These are phyloP conservation scores for Aspergillus brunneoviolaceus DNA, from an alignment of 2,329 filamentous ascomycete species.

Conservation along the genomic window DNA sequence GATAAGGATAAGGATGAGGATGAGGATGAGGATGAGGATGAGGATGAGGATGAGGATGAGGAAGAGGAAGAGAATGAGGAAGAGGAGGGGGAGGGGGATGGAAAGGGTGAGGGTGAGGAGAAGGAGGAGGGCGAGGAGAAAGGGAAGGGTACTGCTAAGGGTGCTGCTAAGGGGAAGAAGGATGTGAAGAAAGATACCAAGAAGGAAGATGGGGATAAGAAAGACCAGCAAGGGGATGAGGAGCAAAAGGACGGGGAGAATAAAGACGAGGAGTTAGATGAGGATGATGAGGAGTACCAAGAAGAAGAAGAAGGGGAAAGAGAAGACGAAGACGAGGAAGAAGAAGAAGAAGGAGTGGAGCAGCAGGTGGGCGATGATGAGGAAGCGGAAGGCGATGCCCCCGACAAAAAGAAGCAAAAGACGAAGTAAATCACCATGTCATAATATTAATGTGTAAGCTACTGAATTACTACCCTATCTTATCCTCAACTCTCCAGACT, in stretches of 20 bases:
- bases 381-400: not conserved
- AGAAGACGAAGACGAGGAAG: not conserved
- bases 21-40: not conserved
- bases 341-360: not conserved
- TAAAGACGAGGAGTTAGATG: not conserved
- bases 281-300: not conserved
- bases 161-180: not conserved
- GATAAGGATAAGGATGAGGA: constrained; percentile 8
- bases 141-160: not conserved
- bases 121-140: not conserved
- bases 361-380: not conserved
- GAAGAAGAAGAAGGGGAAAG: not conserved
- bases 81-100: not conserved
- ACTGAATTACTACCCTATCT: not conserved
- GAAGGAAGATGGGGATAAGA: no score
- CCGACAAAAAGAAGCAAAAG: not conserved
- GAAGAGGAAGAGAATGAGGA: constrained; percentile 1
- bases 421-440: not conserved
- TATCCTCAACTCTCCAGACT: not conserved
- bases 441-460: not conserved
- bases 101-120: not conserved
- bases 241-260: not conserved
- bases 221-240: not conserved
- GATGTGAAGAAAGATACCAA: no score
- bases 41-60: not conserved